Base-by-base conservation (phyloP, 1,284 basidiomycete genomes). In the Xanthoconium separans region DNA sequence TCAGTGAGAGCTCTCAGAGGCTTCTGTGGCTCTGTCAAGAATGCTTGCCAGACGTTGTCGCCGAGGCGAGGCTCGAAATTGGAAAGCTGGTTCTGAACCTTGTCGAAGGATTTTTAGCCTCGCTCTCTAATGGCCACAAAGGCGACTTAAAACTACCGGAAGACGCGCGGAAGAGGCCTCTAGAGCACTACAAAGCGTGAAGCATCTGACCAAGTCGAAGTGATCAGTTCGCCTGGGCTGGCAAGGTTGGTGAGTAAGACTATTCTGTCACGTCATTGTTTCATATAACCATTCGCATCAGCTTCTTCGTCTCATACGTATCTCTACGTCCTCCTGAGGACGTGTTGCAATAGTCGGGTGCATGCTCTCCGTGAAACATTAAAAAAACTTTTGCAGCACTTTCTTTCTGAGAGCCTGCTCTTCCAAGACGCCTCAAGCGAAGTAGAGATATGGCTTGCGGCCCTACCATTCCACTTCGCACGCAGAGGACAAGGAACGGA, bases 21-120 rank as follows among this genome's bases (percentile, higher is more conserved):
- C 70, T 97, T 47, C 73, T 97, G 50, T 89, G 88, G 77, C 77
- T 96, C 33, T 97, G 96, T 70, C 89, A 95, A 62, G 77, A 77
- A 24, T 86, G 83, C 44, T 72, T 97, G 13, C 91, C 91, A 0
- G 77, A 79, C 6, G 73, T 91, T 5, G 84, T 90, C 0, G 81
- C 83, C 0, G 94, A 95, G 67, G 83, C 84, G 8, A 79, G 85
- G 44, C 95, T 95, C 65, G 95, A 98, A 68, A 82, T 89, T 18
- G 92, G 92, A 13, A 93, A 93, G 65, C 69, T 95, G 30, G 72
- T 95, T 20, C 76, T 79, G 47, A 83, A 76, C 49, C 76, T 81
- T 44, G 58, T 51, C 8, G 61, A 70, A 10, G 66, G 63, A 36
- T 70, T 65, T 30, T 54, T 69, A 2, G 51, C 51, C 18, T 58